Conservation (phyloP, 2,329 filamentous ascomycete species). For the Fusarium sp. region DNA sequence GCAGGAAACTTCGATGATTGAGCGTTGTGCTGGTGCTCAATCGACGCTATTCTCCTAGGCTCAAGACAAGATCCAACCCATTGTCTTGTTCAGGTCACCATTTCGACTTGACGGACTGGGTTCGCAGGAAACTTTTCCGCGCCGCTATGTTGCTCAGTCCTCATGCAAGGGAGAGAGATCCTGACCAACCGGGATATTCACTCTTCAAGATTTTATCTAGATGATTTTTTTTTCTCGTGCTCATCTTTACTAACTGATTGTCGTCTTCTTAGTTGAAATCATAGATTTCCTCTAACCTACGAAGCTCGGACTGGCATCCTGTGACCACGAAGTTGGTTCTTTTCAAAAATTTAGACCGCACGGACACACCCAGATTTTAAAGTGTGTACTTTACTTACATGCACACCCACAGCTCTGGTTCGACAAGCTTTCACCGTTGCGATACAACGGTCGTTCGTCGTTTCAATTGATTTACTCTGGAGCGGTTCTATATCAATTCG, state of each 20-base stretch:
- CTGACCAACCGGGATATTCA: conserved; percentile 28
- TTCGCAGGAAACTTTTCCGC: conserved; percentile 27
- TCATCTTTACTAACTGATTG: conserved; percentile 36
- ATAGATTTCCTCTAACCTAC: conserved; percentile 8
- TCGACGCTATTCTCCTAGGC: conserved; percentile 5
- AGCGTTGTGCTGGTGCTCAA: neutral
- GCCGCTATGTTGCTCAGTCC: conserved; percentile 27
- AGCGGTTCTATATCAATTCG: neutral
- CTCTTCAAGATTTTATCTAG: conserved; percentile 33
- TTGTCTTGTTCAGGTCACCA: neutral
- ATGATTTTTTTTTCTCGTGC: conserved; percentile 16
- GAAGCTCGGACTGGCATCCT: conserved; percentile 23
- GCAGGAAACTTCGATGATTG: conserved; percentile 1
- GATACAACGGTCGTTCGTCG: conserved; percentile 26
- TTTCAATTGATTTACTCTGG: conserved; percentile 10
- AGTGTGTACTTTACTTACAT: conserved; percentile 20
- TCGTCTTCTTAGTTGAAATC: conserved; percentile 28
- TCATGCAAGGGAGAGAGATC: conserved; percentile 39
- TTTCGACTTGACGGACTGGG: conserved; percentile 7
- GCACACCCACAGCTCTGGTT: conserved; percentile 29
- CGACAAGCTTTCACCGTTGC: conserved; percentile 31
- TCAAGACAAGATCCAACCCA: neutral
- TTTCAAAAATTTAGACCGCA: conserved; percentile 9
- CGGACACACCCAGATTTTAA: conserved; percentile 22
- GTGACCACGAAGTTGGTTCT: conserved; percentile 32